Conservation (phyloP, 495 filamentous ascomycete species). For the Choiromyces venosus region DNA sequence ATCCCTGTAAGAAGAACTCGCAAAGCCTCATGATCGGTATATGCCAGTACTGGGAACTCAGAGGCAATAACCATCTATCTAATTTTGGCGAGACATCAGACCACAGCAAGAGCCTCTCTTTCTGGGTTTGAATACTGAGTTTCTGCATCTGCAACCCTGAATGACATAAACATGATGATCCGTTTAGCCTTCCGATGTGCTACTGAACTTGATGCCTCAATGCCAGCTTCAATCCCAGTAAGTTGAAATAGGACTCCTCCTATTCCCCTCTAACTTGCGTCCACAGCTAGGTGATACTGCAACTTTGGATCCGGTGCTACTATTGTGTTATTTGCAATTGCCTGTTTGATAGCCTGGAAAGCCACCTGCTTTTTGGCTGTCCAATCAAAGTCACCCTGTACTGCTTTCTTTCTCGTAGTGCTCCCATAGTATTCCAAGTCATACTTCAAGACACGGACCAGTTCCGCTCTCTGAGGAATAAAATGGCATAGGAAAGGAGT, state of each 20-base stretch:
- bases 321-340: not conserved
- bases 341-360: not conserved
- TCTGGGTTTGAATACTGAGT: no score
- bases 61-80: no score
- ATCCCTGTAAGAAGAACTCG: no score
- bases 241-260: constrained; percentile 13
- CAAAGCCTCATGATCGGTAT: no score
- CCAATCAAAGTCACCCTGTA: not conserved
- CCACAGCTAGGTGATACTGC: constrained; percentile 7
- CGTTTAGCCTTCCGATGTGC: not conserved
- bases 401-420: not conserved
- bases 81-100: no score
- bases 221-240: not conserved
- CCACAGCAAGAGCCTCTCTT: no score
- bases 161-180: constrained; percentile 12
- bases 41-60: no score
- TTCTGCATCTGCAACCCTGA: not conserved
- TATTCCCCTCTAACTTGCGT: not conserved
- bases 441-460: not conserved
- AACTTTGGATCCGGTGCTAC: not conserved
- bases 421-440: no score
- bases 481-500: not conserved
- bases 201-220: not conserved
- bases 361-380: not conserved
- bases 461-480: not conserved